Base-by-base conservation (phyloP, 129 eudicot species). In the Oenanthe sinensis region DNA sequence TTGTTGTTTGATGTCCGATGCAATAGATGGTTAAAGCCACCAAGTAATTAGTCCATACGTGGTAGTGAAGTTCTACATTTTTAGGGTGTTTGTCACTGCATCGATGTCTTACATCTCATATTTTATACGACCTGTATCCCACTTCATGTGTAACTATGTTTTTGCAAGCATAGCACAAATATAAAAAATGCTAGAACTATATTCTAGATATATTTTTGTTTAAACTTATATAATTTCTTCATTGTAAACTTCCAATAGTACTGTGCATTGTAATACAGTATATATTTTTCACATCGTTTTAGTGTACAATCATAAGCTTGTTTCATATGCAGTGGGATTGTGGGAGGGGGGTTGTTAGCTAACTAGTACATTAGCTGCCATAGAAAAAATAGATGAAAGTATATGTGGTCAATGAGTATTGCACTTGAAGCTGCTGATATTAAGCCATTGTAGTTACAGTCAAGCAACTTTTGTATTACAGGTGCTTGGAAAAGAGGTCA, bases 401-500 rank as follows among this genome's bases (percentile, higher is more conserved):
- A 37, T 24, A 49, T 30, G 67, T 42, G 36, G 36, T 46, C 3
- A 13, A 33, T 70, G 4, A 19, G 37, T 71, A 12, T 14, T 24
- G 42, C 67, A n/a, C 44, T 50, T 39, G 11, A 39, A 19, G 10
- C 70, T 55, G 20, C 12, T 17, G 17, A 70, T 62, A 40, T 77
- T 8, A n/a, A 55, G 80, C 17, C 12, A 50, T 39, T 55, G 12
- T 11, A 42, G 42, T 60, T 22, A 10, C 8, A 44, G 13, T 48
- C 40, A 22, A 69, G 9, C 8, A 79, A 45, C 22, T 69, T 48
- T 75, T 81, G 16, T 43, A 13, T n/a, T 14, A 47, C 91, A 92
- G 97, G 91, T 81, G 48, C 85, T 80, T 92, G 43, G 86, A 85
- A 76, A 79, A 84, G 58, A 85, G 79, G 77, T 84, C 83, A 45